A percentile compares a stretch with the other conserved stretches of the same genome.
phyloP scores from a whole-genome alignment of 495 filamentous ascomycete species.

The Neurospora discreta region DNA sequence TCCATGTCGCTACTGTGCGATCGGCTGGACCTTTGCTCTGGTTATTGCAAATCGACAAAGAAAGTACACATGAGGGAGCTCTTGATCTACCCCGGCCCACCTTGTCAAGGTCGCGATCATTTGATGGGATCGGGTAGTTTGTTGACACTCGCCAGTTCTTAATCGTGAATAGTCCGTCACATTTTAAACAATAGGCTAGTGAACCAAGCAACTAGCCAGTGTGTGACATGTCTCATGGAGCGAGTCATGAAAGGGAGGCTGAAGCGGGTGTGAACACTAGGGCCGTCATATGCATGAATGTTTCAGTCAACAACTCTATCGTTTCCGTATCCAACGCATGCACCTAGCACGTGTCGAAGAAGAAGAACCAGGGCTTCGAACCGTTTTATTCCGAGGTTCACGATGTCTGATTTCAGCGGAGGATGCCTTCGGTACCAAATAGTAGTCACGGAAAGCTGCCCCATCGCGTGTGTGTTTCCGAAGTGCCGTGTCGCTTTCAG shows the following conservation, averaged over 20 bases:
- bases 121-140: neutral
- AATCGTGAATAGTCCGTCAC: neutral
- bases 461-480: neutral
- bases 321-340: neutral
- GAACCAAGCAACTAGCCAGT: neutral
- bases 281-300: neutral
- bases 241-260: neutral
- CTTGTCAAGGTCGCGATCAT: too few relatives aligned
- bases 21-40: neutral
- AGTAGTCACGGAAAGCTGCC: neutral
- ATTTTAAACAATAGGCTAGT: neutral
- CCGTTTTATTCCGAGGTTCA: neutral
- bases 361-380: neutral
- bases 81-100: neutral
- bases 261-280: neutral
- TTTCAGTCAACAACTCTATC: neutral
- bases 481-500: neutral
- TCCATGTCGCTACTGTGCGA: neutral
- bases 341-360: neutral
- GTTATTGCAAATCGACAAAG: neutral
- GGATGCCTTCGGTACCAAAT: neutral
- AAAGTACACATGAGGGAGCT: neutral
- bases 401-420: neutral
- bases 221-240: neutral
- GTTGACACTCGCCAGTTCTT: neutral